Conservation (phyloP, 495 filamentous ascomycete species). For the Penicillium bovifimosum region DNA sequence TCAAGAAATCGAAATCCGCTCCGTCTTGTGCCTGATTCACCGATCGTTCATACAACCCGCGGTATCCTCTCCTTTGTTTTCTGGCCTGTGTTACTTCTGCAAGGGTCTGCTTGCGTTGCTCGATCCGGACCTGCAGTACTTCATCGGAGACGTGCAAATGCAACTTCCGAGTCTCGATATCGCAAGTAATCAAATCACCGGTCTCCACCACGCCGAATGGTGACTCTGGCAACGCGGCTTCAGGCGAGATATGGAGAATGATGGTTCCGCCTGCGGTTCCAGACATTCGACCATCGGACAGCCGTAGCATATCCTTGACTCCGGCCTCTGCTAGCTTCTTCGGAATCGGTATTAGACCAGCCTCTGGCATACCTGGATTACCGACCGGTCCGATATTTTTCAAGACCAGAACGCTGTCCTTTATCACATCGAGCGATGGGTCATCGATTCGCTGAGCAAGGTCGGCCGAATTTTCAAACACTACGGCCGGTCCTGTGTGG, state of each 20-base stretch:
- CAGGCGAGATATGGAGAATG: constrained; percentile 60
- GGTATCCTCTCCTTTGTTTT: constrained; percentile 50
- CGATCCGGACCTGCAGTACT: constrained; percentile 39
- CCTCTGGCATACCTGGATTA: constrained; percentile 65
- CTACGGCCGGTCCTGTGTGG: constrained; percentile 52
- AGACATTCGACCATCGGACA: constrained; percentile 64
- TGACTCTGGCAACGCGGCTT: constrained; percentile 51
- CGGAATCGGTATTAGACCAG: constrained; percentile 59
- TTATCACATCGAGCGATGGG: constrained; percentile 45
- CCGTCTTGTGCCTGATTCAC: constrained; percentile 62
- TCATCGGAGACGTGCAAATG: constrained; percentile 45
- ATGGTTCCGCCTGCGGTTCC: constrained; percentile 66
- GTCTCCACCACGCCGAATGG: constrained; percentile 55
- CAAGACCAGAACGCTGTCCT: constrained; percentile 53
- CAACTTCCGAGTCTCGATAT: constrained; percentile 43
- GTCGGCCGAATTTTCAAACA: constrained; percentile 54
- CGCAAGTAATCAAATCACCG: constrained; percentile 52
- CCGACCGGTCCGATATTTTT: constrained; percentile 59
- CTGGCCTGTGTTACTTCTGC: constrained; percentile 25
- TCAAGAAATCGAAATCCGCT: constrained; percentile 61
- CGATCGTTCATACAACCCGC: constrained; percentile 57
- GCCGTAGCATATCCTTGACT: constrained; percentile 58
- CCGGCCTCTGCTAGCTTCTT: constrained; percentile 54
- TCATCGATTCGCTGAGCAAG: constrained; percentile 54
- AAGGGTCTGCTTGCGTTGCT: constrained; percentile 24